Conservation (phyloP, 768 basidiomycete genomes). For the Mycena olivaceomarginata region DNA sequence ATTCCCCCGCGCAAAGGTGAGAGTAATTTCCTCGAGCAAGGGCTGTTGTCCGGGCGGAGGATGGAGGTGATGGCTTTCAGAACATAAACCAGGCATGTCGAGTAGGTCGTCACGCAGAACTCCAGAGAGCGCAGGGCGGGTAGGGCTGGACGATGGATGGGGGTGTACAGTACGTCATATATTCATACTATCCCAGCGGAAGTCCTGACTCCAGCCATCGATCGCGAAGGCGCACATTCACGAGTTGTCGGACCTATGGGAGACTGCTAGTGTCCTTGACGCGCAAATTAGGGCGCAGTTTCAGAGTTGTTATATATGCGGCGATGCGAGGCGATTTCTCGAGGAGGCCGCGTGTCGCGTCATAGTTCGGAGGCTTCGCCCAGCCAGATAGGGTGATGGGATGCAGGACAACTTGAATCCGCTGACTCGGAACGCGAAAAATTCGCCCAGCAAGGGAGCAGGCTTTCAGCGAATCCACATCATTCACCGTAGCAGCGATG, state of each 20-base stretch:
- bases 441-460: neutral
- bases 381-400: neutral
- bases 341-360: neutral
- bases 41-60: neutral
- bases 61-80: neutral
- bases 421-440: neutral
- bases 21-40: neutral
- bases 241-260: neutral
- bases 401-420: neutral
- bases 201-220: neutral
- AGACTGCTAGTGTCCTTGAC: neutral
- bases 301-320: too few species aligned
- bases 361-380: neutral
- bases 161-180: neutral
- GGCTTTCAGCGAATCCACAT: neutral
- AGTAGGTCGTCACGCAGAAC: neutral
- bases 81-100: too few species aligned
- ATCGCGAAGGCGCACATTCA: neutral
- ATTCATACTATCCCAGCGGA: neutral
- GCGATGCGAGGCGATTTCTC: neutral
- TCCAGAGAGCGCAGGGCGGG: too few species aligned
- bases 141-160: too few species aligned
- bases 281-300: neutral
- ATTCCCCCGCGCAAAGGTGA: neutral
- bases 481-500: neutral